Base-by-base conservation (phyloP, 2,329 filamentous ascomycete species). In the Talaromyces rugulosus region DNA sequence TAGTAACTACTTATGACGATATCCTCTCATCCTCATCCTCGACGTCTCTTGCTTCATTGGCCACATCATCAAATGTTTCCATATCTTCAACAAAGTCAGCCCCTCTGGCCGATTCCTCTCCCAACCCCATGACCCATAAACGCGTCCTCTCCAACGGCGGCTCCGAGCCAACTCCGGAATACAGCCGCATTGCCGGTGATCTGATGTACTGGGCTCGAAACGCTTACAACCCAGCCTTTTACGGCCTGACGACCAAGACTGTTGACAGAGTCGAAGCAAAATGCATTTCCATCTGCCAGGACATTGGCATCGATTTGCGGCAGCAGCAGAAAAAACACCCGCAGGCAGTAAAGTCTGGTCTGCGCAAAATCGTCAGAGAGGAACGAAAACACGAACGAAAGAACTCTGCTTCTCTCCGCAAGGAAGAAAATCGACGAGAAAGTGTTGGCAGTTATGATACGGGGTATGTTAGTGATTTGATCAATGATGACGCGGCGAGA, bases 191-290 rank as follows among this genome's bases (percentile, higher is more conserved):
- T 23, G 75, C 76, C 3, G 72, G 73, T 0, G 74, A 77, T 53
- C 71, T 79, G 5, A 74, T 77, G 52, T 78, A 78, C 63, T 79
- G 77, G 77, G 74, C 76, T n/a, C 74, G 74, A 14, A 74, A 78
- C 61, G 76, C 77, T 9, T 78, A 78, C 63, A 78, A 77, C 56
- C 77, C 77, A 1, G 70, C 76, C 7, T 78, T 77, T 54, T 78
- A 78, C 28, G 76, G 77, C 0, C 74, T 79, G 34, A 77, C 75
- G 0, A 65, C 71, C 5, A 67, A 66, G 4, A 71, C 77, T 12
- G 70, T 76, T 8, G 71, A 77, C 6, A 69, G 75, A 0, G 74
- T 78, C 28, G 75, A 78, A 42, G 69, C 72, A 1, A 75, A 75
- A 34, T 78, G 76, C 63, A 71, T 70, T 4, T 65, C 69, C 3